These are phyloP conservation scores for Talaromyces stipitatus DNA, from an alignment of 495 filamentous ascomycete species.

Conservation along the genomic window DNA sequence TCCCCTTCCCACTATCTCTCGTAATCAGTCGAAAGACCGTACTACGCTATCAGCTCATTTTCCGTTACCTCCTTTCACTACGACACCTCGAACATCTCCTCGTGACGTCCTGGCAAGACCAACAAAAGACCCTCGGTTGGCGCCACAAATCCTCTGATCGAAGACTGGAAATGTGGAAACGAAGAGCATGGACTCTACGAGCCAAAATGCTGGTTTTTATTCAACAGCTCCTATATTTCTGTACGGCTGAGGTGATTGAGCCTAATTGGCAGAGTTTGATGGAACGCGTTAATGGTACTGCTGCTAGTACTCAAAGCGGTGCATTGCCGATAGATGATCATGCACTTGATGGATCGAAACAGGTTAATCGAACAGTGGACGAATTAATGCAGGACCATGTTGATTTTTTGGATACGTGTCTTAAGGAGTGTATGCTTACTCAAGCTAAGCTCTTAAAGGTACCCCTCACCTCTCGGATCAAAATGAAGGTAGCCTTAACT, in stretches of 20 bases:
- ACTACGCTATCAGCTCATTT: conserved; percentile 90
- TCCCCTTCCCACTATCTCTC: conserved; percentile 93
- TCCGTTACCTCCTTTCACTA: conserved; percentile 82
- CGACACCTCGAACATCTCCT: conserved; percentile 83
- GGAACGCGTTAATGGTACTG: conserved; percentile 63
- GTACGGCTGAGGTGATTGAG: conserved; percentile 93
- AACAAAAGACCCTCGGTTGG: conserved; percentile 80
- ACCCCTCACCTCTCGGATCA: conserved; percentile 15
- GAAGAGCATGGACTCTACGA: conserved; percentile 82
- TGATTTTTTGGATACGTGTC: conserved; percentile 92
- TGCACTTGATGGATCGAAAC: conserved; percentile 35
- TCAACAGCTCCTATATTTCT: conserved; percentile 93
- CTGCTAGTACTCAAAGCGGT: conserved; percentile 41
- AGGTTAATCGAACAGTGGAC: conserved; percentile 79
- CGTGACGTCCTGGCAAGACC: conserved; percentile 79
- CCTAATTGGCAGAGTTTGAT: conserved; percentile 94
- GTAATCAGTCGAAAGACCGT: conserved; percentile 95
- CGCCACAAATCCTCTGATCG: conserved; percentile 66
- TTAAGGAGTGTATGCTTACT: conserved; percentile 98
- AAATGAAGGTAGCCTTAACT: background rate
- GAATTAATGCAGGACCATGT: conserved; percentile 99
- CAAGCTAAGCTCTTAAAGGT: conserved; percentile 90
- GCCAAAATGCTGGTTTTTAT: conserved; percentile 95
- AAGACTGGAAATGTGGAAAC: conserved; percentile 83
- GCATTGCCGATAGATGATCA: conserved; percentile 5